These are phyloP conservation scores for Saposhnikovia divaricata DNA, from an alignment of 129 eudicot species.

Conservation along the genomic window DNA sequence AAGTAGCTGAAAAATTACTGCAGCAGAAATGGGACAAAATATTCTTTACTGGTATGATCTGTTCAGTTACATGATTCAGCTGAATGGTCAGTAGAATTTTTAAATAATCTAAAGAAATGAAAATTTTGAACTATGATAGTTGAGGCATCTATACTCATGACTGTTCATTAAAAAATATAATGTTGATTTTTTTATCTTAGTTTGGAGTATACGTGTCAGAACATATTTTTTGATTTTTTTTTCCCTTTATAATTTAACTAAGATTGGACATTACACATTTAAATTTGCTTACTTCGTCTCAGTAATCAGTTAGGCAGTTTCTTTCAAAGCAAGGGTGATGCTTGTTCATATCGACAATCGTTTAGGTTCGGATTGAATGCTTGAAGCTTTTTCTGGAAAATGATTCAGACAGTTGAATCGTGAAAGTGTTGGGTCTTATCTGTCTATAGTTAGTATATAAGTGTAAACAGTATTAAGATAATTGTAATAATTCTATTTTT, in stretches of 20 bases:
- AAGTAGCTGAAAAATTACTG: conserved; percentile 38
- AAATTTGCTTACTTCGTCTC: not conserved
- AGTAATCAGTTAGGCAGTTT: not conserved
- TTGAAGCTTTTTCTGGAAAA: not conserved
- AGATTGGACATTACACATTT: not conserved
- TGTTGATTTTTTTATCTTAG: not conserved
- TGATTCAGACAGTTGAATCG: not conserved
- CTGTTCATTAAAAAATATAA: not conserved
- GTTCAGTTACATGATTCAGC: not conserved
- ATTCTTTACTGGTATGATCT: conserved; percentile 64
- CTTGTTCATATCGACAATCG: not conserved
- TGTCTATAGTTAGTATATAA: not conserved
- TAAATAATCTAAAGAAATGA: not conserved
- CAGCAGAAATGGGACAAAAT: conserved; percentile 82
- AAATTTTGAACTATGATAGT: not conserved
- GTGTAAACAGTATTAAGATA: not conserved
- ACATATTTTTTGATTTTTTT: not conserved
- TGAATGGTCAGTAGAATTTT: not conserved
- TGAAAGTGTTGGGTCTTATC: not conserved
- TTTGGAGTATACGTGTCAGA: not conserved
- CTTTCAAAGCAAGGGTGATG: not conserved
- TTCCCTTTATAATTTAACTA: not conserved
- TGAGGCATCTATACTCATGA: not conserved
- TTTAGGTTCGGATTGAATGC: not conserved
- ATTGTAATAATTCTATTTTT: not conserved